Base-by-base conservation (phyloP, 148 eudicot species). In the Polygonum maritimum region DNA sequence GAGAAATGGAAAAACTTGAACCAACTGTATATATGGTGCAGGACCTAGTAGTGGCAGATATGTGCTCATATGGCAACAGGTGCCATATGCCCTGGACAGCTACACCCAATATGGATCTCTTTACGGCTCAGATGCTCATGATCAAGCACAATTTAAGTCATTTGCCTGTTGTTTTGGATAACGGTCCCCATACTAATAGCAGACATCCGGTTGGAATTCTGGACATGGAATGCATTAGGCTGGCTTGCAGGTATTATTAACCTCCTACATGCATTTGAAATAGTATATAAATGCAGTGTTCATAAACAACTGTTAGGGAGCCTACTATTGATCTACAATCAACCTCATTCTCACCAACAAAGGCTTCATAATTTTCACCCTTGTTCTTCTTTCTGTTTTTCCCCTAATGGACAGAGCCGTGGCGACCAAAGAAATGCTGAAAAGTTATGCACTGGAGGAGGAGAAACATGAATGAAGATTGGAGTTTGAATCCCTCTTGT, bases 161-260 rank as follows among this genome's bases (percentile, higher is more conserved):
- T 79, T 82, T 94, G 80, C 93, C 97, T 45, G 97, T 94, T 80
- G 85, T 90, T 74, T 62, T 77, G 58, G 87, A 87, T 78, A 77
- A 80, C 78, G 81, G 71, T 77, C 62, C 41, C 75, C 77, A 77
- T 57, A 83, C 75, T 78, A 72, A 49, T 73, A 71, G 54, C 75
- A 79, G 83, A 67, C 78, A 75, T 65, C 89, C 88, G 54, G 85
- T 92, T 77, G 98, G 98, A 74, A 81, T 94, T 75, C 76, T 94
- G 75, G 98, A 94, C 87, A 85, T 81, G 82, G 94, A 89, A 71
- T 88, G 96, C 82, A 86, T 94, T 80, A 78, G 52, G 71, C 83
- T 94, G 62, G 90, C 93, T 76, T 88, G 89, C 96, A 89, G 94
- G 96, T 94, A 83, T 40, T 51, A 31, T 52, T 47, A 58, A 33